These are phyloP conservation scores for Aspergillus flavus DNA, from an alignment of 2,329 filamentous ascomycete species.

Conservation along the genomic window DNA sequence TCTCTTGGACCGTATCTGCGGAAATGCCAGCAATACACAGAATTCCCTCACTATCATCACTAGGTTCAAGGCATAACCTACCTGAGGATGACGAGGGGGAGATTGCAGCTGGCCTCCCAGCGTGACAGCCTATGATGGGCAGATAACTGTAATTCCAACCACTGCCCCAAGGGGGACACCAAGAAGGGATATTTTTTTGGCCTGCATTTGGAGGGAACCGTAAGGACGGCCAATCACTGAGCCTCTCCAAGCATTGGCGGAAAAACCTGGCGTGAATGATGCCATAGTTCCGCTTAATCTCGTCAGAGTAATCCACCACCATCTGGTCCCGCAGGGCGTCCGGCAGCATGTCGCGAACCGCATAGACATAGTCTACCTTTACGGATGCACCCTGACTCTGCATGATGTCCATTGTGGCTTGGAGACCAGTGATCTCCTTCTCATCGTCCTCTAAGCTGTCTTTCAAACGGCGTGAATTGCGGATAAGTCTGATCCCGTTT, in stretches of 20 bases:
- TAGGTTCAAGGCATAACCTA: neutral
- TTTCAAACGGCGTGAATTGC: neutral
- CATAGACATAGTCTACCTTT: neutral
- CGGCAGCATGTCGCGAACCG: neutral
- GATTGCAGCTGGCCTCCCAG: neutral
- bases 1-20: neutral
- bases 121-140: neutral
- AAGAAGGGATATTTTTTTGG: neutral
- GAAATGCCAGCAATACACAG: neutral
- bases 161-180: neutral
- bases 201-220: neutral
- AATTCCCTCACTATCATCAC: accelerated
- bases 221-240: neutral
- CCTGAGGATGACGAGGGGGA: neutral
- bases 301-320: neutral
- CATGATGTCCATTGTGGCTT: neutral
- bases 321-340: neutral
- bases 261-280: neutral
- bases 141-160: neutral
- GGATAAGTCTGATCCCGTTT: neutral
- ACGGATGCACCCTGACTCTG: neutral
- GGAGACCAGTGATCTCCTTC: neutral
- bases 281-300: neutral
- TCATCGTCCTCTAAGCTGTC: neutral
- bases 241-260: neutral